These are phyloP conservation scores for Mycothermus thermophilus DNA, from an alignment of 495 filamentous ascomycete genomes.

Conservation along the genomic window DNA sequence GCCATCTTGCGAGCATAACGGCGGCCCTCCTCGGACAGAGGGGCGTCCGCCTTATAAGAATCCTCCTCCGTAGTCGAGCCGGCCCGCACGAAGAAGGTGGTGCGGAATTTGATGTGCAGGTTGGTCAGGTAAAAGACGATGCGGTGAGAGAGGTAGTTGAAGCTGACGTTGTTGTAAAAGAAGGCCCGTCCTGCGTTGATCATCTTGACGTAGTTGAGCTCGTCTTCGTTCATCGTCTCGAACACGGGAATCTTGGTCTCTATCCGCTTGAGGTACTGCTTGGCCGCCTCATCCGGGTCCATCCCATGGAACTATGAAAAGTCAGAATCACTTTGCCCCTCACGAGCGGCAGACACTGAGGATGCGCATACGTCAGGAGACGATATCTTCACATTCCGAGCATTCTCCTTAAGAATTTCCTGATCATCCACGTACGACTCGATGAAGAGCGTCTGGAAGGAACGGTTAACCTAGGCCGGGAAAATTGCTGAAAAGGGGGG, in stretches of 20 bases:
- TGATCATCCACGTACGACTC: slow-evolving; percentile 91
- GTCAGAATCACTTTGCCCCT: slow-evolving; percentile 21
- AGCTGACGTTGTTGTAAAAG: slow-evolving; percentile 86
- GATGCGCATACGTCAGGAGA: slow-evolving; percentile 90
- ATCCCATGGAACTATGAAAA: slow-evolving; percentile 65
- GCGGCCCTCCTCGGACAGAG: slow-evolving; percentile 64
- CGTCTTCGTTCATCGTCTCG: slow-evolving; percentile 87
- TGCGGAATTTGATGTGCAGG: slow-evolving; percentile 84
- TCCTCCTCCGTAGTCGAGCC: slow-evolving; percentile 58
- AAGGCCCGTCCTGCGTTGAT: slow-evolving; percentile 92
- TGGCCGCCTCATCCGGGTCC: slow-evolving; percentile 79
- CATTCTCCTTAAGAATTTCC: slow-evolving; percentile 91
- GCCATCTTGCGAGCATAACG: slow-evolving; percentile 84
- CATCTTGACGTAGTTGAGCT: slow-evolving; percentile 98
- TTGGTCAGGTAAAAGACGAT: slow-evolving; percentile 98
- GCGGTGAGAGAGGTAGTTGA: slow-evolving; percentile 86
- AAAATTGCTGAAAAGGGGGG: not conserved
- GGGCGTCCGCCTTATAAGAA: slow-evolving; percentile 80
- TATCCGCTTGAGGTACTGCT: slow-evolving; percentile 80
- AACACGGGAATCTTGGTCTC: slow-evolving; percentile 85
- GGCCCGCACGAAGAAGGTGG: slow-evolving; percentile 84
- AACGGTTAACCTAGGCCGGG: slow-evolving; percentile 3
- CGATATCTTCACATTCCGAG: slow-evolving; percentile 91
- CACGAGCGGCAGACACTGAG: no score
- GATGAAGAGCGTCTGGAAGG: slow-evolving; percentile 71